Percentiles rank a stretch among this genome's conserved stretches.
These are phyloP conservation scores for Ramalina intermedia DNA, from an alignment of 495 filamentous ascomycete genomes.

Conservation along the genomic window DNA sequence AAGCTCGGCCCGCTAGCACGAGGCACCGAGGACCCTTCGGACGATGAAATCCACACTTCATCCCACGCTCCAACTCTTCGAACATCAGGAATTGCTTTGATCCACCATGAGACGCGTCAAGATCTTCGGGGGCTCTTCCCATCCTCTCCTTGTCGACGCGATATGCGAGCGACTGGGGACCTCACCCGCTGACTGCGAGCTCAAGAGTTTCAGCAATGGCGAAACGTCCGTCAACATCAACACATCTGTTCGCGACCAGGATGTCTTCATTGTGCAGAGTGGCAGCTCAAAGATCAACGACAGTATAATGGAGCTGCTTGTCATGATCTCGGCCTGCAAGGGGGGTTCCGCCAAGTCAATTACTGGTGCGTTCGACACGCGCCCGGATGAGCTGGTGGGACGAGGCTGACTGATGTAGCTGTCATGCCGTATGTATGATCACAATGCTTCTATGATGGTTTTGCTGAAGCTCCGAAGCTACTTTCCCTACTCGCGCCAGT, in stretches of 20 bases:
- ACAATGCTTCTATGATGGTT: constrained; percentile 19
- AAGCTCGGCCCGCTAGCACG: too few species aligned
- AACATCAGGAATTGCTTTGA: neutral
- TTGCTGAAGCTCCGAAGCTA: constrained; percentile 45
- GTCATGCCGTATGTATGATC: constrained; percentile 63
- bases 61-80: neutral
- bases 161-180: constrained; percentile 62
- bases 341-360: constrained; percentile 94
- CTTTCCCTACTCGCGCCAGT: constrained; percentile 96
- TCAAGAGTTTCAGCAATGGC: constrained; percentile 71
- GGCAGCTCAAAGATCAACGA: constrained; percentile 96
- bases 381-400: neutral
- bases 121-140: constrained; percentile 59
- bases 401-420: constrained; percentile 39
- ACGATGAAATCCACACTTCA: neutral
- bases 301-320: constrained; percentile 94
- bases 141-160: constrained; percentile 51
- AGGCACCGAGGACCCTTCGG: too few species aligned
- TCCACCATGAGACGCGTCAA: constrained; percentile 50
- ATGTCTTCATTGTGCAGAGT: constrained; percentile 97
- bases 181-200: constrained; percentile 44
- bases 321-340: constrained; percentile 98
- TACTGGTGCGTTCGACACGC: constrained; percentile 51
- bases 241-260: constrained; percentile 88
- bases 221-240: constrained; percentile 92